Evolutionary conservation across 1,139 yeast genomes (phyloP), one percentile per base, ranked within the genome.

Genomic region (Sugiyamaella sp.): DNA sequence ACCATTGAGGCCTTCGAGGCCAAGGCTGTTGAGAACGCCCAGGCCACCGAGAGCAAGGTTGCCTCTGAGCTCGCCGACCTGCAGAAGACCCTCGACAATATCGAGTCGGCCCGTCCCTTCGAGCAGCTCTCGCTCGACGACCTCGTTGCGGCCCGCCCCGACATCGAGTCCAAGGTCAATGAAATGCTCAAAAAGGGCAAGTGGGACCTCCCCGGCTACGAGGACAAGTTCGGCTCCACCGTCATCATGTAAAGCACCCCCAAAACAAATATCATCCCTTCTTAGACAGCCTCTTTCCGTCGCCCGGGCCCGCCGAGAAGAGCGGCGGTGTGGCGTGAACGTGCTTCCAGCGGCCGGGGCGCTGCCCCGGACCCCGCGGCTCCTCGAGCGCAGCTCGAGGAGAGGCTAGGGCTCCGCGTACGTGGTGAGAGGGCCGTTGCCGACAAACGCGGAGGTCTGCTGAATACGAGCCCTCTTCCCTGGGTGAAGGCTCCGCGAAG

Each of bases 181-280:
- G 89, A 89, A 77, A 86, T 93, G 95, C 91, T 93, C 69, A 85
- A 86, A 83, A 86, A 90, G 81, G 97, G 97, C 76, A 88, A 89
- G 79, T 91, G 97, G 96, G 90, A 89, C 70, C 96, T 91, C 66
- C 98, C 99, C 67, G 97, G 97, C 67, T 93, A 93, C 85, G 86
- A 87, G 78, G 98, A 91, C 76, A 91, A 89, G 83, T 91, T 90
- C 75, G 97, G 97, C 74, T 89, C 88, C 75, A 83, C 90, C 78
- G 88, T 93, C 70, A 89, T 89, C 74, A 90, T 91, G 97, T 91
- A 82, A 77, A 54, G 20, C 45, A 9, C 20, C 27, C 27, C 19
- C 14, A 29, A 41, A 41, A 41, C 35, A 22, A 41, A 22, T 27
- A 24, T 22, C 6, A 41, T 41, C 19, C 25, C 25, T 24, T 20